Base-by-base conservation (phyloP, 2,329 filamentous ascomycete genomes). In the Aspergillus calidoustus region DNA sequence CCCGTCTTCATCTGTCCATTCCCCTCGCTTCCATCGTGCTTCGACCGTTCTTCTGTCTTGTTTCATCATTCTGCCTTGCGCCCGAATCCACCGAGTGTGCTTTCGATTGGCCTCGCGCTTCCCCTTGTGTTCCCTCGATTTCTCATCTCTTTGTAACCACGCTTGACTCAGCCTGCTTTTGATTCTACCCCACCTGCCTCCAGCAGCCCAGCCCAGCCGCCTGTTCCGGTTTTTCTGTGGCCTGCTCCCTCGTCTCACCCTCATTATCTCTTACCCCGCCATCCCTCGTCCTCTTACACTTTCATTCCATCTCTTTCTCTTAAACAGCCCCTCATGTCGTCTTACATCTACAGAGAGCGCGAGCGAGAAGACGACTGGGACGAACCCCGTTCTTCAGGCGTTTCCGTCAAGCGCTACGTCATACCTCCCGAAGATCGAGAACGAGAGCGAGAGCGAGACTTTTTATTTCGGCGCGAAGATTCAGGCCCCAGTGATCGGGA, bases 371-470 rank as follows among this genome's bases (percentile, higher is more conserved):
- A 75, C 28, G 74, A 78, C 55, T 80, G 76, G 71, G 79, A 81
- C 61, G 79, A 80, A 48, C 71, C 73, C 63, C 75, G 77, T 58
- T 74, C 76, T 62, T 71, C 74, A 31, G 72, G 74, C 41, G 74
- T 79, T 57, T 80, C 76, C 30, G 82, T 88, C 67, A 86, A 85
- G 71, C 84, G 86, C 69, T 89, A 89, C 78, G 76, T 81, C 67
- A 74, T 82, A 60, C 73, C 77, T 28, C 65, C 75, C 34, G 77
- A 79, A n/a, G 77, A 76, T 49, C 74, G 77, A 56, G 52, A 53
- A 11, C 51, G 51, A 55, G 71, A 74, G 22, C 71, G 73, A 57
- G 72, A 76, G 19, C 68, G 64, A 64, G 68, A 65, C 28, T 66
- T 70, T 47, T n/a, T 62, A 53, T 70, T 68, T 54, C 68, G 72